Conservation (phyloP, 202 grass and related monocot genomes). For the Saccharum hybrid region DNA sequence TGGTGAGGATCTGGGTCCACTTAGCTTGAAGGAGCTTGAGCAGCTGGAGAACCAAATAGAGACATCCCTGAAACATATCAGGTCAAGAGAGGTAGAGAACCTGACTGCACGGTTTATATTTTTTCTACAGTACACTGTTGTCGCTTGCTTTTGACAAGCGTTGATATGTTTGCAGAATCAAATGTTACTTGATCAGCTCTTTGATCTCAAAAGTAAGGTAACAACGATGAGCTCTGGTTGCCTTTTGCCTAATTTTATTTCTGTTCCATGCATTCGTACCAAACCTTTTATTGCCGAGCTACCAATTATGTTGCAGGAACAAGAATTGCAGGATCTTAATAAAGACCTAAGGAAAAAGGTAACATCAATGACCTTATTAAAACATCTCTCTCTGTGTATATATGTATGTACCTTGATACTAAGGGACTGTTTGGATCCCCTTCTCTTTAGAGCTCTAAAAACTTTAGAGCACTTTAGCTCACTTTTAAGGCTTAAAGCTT, state of each 20-base stretch:
- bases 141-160: not conserved
- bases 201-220: constrained; percentile 93
- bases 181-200: constrained; percentile 65
- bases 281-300: not conserved
- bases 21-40: constrained; percentile 80
- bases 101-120: not conserved
- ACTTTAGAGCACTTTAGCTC: no score
- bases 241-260: constrained; percentile 12
- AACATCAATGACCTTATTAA: not conserved
- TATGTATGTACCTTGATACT: not conserved
- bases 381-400: not conserved
- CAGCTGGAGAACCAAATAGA: constrained; percentile 86
- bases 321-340: constrained; percentile 59
- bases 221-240: constrained; percentile 19
- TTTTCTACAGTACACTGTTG: not conserved
- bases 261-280: constrained; percentile 1
- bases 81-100: constrained; percentile 68
- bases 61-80: constrained; percentile 67
- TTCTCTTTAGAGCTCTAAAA: no score
- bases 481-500: no score
- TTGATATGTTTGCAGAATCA: constrained; percentile 56
- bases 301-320: constrained; percentile 50
- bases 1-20: constrained; percentile 73
- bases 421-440: not conserved
- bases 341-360: constrained; percentile 64